Conservation (phyloP, 345 rosid genomes). For the Firmiana major region DNA sequence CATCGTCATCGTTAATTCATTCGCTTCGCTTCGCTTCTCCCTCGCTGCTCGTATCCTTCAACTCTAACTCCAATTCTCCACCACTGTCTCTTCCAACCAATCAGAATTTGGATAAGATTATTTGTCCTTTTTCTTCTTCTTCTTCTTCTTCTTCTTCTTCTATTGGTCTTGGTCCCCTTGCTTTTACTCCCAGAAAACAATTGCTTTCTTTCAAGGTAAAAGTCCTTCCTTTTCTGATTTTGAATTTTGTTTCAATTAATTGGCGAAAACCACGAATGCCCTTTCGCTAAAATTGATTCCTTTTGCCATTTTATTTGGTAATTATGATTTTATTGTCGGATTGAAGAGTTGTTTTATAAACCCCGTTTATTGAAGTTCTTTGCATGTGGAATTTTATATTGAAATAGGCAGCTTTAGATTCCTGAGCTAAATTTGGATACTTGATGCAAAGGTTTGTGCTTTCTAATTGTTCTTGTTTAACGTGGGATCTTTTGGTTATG, state of each 20-base stretch:
- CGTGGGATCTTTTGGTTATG: background rate
- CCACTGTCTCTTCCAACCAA: background rate
- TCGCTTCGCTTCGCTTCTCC: conserved; percentile 6
- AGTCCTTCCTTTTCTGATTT: background rate
- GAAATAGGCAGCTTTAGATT: background rate
- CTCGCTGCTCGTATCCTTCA: background rate
- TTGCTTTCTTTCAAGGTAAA: conserved; percentile 11
- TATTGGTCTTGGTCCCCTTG: background rate
- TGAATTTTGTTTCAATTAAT: too few species aligned
- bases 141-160: background rate
- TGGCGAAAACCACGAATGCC: background rate
- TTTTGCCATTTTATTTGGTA: background rate
- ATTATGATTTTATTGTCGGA: background rate
- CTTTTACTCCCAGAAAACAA: conserved; percentile 2
- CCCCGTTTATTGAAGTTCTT: background rate
- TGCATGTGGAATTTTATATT: background rate
- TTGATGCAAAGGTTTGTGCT: background rate
- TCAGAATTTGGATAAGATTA: background rate
- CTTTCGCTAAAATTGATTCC: background rate
- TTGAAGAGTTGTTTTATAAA: background rate
- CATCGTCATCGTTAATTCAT: background rate
- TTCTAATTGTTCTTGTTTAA: background rate
- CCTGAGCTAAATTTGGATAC: background rate
- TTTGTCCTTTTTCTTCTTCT: background rate
- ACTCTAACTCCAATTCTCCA: background rate